phyloP scores from a whole-genome alignment of 2,329 filamentous ascomycete genomes.

The Diaporthe amygdali region DNA sequence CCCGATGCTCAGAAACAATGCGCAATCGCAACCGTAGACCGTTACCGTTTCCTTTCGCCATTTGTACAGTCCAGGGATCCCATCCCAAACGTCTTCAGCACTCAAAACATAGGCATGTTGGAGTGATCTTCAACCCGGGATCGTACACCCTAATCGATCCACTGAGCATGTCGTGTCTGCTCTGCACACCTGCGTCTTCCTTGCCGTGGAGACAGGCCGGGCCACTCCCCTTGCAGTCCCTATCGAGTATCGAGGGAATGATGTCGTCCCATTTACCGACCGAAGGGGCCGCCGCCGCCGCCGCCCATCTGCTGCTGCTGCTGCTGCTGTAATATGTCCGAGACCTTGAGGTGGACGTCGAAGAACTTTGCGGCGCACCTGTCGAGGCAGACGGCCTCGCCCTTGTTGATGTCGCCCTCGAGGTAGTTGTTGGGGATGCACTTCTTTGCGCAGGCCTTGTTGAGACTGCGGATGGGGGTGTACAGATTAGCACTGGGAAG shows the following conservation, averaged over 20 bases:
- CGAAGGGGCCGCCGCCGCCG: conserved; percentile 46
- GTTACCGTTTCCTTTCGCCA: neutral
- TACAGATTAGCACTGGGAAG: neutral
- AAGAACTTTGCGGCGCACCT: conserved; percentile 98
- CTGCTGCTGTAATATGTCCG: conserved; percentile 93
- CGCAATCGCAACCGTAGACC: neutral
- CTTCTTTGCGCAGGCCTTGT: conserved; percentile 90
- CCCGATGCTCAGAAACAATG: neutral
- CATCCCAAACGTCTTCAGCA: neutral
- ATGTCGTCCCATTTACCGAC: conserved; percentile 9
- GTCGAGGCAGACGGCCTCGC: conserved; percentile 97
- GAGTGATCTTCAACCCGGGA: neutral
- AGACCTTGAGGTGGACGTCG: conserved; percentile 97
- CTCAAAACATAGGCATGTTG: neutral
- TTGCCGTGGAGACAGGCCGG: neutral
- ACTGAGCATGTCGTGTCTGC: neutral
- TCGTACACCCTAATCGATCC: neutral
- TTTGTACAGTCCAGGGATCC: neutral
- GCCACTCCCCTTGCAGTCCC: neutral
- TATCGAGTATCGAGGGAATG: neutral
- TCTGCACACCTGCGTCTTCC: too few species aligned
- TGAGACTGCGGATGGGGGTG: conserved; percentile 63
- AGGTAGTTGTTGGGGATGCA: conserved; percentile 93
- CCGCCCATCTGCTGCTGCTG: conserved; percentile 69
- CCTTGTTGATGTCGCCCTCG: conserved; percentile 97